phyloP scores from a whole-genome alignment of 257 asterid genomes.

The Galeopsis tetrahit region DNA sequence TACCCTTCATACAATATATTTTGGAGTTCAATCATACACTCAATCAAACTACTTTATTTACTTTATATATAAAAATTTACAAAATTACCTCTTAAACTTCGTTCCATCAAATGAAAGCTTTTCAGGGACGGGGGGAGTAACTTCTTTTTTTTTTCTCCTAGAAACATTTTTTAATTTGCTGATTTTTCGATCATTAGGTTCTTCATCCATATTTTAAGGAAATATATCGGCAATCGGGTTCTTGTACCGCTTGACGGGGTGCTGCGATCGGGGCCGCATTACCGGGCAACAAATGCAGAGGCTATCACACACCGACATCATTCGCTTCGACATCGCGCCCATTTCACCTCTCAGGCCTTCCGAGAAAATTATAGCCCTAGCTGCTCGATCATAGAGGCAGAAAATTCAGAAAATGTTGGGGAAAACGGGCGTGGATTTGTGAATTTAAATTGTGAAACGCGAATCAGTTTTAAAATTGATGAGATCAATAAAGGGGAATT shows the following conservation, averaged over 20 bases:
- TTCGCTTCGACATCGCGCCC: conserved; percentile 61
- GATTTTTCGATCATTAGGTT: conserved; percentile 74
- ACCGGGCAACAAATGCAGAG: conserved; percentile 77
- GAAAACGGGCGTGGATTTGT: background rate
- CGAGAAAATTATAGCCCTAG: conserved; percentile 24
- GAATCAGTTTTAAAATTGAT: conserved; percentile 17
- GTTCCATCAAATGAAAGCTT: too few relatives aligned
- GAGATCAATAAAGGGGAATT: conserved; percentile 17
- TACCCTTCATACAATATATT: too few relatives aligned
- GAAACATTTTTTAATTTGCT: too few relatives aligned
- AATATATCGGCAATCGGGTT: conserved; percentile 66
- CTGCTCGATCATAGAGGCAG: conserved; percentile 22
- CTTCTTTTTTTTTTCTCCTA: too few relatives aligned
- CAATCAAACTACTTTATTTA: too few relatives aligned
- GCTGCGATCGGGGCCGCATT: conserved; percentile 83
- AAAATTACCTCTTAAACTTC: too few relatives aligned
- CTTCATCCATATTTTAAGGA: conserved; percentile 67
- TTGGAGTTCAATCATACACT: too few relatives aligned
- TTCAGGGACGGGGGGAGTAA: too few relatives aligned
- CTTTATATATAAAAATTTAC: too few relatives aligned
- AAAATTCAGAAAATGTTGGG: conserved; percentile 16
- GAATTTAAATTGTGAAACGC: background rate
- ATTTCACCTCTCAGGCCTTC: conserved; percentile 42
- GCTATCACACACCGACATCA: conserved; percentile 66
- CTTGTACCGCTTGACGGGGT: conserved; percentile 82